phyloP scores from a whole-genome alignment of 495 filamentous ascomycete species.

The Talaromyces borbonicus region DNA sequence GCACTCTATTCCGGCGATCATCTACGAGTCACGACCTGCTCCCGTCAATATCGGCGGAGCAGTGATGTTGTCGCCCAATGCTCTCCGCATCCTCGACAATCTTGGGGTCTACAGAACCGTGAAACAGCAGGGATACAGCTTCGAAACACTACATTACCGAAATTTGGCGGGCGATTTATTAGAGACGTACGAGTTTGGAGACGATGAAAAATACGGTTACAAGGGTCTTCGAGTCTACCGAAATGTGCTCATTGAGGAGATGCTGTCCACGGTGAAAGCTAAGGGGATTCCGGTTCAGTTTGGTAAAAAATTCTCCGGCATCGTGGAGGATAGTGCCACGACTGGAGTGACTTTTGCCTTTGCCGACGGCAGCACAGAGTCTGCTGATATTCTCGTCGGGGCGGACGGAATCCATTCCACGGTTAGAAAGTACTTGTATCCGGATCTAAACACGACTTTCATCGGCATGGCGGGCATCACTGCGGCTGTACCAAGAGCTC shows the following conservation, averaged over 20 bases:
- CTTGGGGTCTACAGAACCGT: slow-evolving; percentile 34
- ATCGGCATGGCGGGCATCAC: slow-evolving; percentile 20
- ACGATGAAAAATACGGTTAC: slow-evolving; percentile 32
- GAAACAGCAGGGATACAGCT: slow-evolving; percentile 21
- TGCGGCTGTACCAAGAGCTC: slow-evolving; percentile 16
- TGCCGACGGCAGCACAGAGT: slow-evolving; percentile 23
- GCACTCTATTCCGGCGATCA: slow-evolving; percentile 26
- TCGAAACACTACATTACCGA: slow-evolving; percentile 24
- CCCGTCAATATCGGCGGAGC: slow-evolving; percentile 34
- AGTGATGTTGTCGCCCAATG: slow-evolving; percentile 43
- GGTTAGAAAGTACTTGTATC: slow-evolving; percentile 30
- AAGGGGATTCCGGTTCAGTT: slow-evolving; percentile 28
- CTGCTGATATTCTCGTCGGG: slow-evolving; percentile 30
- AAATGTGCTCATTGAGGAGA: slow-evolving; percentile 10
- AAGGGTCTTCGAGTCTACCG: slow-evolving; percentile 38
- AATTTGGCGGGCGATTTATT: slow-evolving; percentile 17
- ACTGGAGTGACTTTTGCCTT: slow-evolving; percentile 30
- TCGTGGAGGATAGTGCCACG: slow-evolving; percentile 23
- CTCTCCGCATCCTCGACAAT: slow-evolving; percentile 35
- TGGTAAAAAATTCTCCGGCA: slow-evolving; percentile 27
- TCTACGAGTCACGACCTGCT: slow-evolving; percentile 36
- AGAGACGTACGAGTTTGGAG: slow-evolving; percentile 36
- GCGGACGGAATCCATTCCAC: slow-evolving; percentile 42
- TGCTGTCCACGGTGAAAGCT: too few relatives aligned
- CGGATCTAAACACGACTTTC: slow-evolving; percentile 19